Conservation (phyloP, 1,139 yeast genomes). For the Cylindricascospora bacillispora region DNA sequence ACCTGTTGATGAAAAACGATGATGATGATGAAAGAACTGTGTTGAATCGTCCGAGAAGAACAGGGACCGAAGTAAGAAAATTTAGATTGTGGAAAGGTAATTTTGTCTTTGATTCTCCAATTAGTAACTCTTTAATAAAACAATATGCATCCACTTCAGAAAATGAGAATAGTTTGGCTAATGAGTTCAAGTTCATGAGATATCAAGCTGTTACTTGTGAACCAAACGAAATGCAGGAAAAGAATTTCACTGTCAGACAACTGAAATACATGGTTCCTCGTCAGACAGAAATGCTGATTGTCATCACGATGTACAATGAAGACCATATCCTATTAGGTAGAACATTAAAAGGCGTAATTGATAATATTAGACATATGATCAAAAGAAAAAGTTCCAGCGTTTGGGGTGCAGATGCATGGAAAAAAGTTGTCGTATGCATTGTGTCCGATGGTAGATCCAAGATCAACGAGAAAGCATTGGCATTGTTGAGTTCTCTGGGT, state of each 20-base stretch:
- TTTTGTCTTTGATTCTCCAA: slow-evolving; percentile 55
- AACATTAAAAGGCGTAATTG: slow-evolving; percentile 87
- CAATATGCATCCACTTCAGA: slow-evolving; percentile 30
- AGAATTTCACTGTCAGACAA: slow-evolving; percentile 73
- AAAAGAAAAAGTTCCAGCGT: slow-evolving; percentile 52
- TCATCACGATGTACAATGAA: slow-evolving; percentile 91
- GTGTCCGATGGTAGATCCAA: slow-evolving; percentile 94
- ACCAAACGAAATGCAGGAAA: slow-evolving; percentile 61
- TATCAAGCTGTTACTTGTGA: slow-evolving; percentile 76
- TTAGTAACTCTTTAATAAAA: slow-evolving; percentile 41
- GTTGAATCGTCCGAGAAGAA: slow-evolving; percentile 11
- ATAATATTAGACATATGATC: slow-evolving; percentile 73
- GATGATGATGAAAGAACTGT: slow-evolving; percentile 7
- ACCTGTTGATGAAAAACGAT: slow-evolving; percentile 7
- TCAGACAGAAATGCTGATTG: slow-evolving; percentile 76
- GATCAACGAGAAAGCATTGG: slow-evolving; percentile 70
- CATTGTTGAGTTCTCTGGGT: slow-evolving; percentile 81
- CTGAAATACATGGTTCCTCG: slow-evolving; percentile 53
- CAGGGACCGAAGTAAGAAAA: slow-evolving; percentile 20
- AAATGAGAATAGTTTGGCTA: slow-evolving; percentile 38
- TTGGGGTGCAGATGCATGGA: slow-evolving; percentile 90
- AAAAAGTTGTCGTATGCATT: slow-evolving; percentile 77
- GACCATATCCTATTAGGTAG: slow-evolving; percentile 79
- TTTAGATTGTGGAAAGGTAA: slow-evolving; percentile 38
- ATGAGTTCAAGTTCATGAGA: slow-evolving; percentile 70